phyloP scores from a whole-genome alignment of 208 protist genomes.

The Borovskyia barvae region DNA sequence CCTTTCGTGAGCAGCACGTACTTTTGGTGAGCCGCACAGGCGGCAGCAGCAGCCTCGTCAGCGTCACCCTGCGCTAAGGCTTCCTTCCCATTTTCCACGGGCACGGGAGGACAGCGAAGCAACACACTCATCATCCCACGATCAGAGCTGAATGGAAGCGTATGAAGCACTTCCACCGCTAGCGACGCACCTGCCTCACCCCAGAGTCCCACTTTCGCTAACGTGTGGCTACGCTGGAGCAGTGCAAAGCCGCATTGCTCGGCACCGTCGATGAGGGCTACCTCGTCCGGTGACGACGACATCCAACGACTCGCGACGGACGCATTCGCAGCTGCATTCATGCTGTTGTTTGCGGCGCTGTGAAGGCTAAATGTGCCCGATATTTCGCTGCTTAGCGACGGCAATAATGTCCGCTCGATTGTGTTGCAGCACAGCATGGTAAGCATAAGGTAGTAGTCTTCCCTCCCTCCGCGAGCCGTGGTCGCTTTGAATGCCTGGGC shows the following conservation, averaged over 20 bases:
- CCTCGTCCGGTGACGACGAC: slow-evolving; percentile 91
- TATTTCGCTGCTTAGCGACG: background rate
- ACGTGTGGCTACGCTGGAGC: slow-evolving; percentile 36
- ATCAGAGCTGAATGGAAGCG: slow-evolving; percentile 78
- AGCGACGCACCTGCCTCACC: slow-evolving; percentile 7
- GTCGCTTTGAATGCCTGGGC: background rate
- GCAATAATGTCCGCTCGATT: slow-evolving; percentile 36
- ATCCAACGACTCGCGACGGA: slow-evolving; percentile 45
- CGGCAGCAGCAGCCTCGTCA: background rate
- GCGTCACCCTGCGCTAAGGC: background rate
- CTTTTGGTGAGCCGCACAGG: background rate
- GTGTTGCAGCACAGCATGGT: slow-evolving; percentile 73
- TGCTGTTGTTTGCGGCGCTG: slow-evolving; percentile 5
- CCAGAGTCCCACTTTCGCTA: slow-evolving; percentile 22
- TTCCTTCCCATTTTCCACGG: background rate
- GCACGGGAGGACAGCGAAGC: slow-evolving; percentile 25
- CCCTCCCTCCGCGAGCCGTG: background rate
- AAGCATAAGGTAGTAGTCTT: slow-evolving; percentile 37
- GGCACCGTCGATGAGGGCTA: slow-evolving; percentile 85
- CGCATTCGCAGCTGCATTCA: background rate
- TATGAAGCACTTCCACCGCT: slow-evolving; percentile 38
- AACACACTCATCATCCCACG: slow-evolving; percentile 83
- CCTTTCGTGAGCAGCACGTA: slow-evolving; percentile 78
- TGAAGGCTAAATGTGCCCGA: background rate
- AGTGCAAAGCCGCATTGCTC: slow-evolving; percentile 61